Evolutionary conservation across 1,284 basidiomycete species (phyloP), one percentile per base, ranked within the genome.

Genomic region (Ustilago cynodontis): DNA sequence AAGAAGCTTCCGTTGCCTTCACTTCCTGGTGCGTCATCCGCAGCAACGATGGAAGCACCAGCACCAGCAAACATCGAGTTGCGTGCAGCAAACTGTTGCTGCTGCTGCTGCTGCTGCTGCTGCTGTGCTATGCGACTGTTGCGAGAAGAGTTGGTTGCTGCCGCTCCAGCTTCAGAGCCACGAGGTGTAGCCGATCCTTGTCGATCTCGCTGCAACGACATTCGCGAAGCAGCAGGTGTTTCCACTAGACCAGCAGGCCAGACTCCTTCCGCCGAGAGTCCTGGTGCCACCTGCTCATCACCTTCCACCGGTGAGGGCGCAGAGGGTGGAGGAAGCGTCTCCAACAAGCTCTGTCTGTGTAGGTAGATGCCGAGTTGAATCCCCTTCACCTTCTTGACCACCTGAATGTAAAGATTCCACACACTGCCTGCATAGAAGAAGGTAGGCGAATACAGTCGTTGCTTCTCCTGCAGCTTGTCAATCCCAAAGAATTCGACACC

Each of bases 401-500:
- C 90, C 83, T 96, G 94, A 39, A 95, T 91, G 82, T 96, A 97
- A 6, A 94, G 90, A 76, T 94, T 94, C 41, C 92, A 93, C 39
- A 94, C 88, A 3, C 92, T 93, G 59, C 91, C 81, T 3, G 88
- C 75, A 70, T 88, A 88, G 67, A 88, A 88, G 66, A 88, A 87
- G 6, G 88, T 88, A 13, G 83, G 78, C 3, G 87, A 88, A 71
- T 88, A 89, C 31, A 86, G 81, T 26, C 94, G 89, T 63, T 91
- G 91, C 87, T 94, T 95, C 67, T 96, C 94, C 13, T 63, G 67
- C 51, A 97, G 88, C 53, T 89, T 88, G 77, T 93, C 92, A 28
- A 94, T 89, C 77, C 93, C 92, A 91, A 93, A 96, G 85, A 96
- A 96, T 86, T 97, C 94, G 54, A 94, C 93, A 6, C 91, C 90